phyloP scores from a whole-genome alignment of 1,284 basidiomycete species.

The Xerocomus minutiporus region DNA sequence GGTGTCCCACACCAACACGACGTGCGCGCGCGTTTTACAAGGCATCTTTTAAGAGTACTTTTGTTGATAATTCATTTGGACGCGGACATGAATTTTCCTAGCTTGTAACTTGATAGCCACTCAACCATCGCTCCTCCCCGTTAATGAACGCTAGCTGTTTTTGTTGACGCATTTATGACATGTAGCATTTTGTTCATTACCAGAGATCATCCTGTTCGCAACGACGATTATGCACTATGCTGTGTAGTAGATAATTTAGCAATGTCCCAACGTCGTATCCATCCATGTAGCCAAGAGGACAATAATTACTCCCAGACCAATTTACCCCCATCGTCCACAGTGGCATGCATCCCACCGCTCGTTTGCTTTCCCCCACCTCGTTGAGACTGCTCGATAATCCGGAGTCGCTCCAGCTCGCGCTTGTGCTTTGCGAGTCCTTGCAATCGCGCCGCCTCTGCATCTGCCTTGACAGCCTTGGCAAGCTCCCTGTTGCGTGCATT shows the following conservation, averaged over 20 bases:
- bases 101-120: slow-evolving; percentile 7
- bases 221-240: slow-evolving; percentile 10
- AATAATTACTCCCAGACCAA: slow-evolving; percentile 51
- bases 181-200: slow-evolving; percentile 17
- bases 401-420: slow-evolving; percentile 51
- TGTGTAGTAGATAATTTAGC: slow-evolving; percentile 25
- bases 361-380: slow-evolving; percentile 28
- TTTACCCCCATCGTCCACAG: slow-evolving; percentile 47
- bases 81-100: slow-evolving; percentile 21
- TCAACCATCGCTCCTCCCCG: slow-evolving; percentile 6
- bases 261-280: slow-evolving; percentile 2
- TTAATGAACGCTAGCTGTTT: slow-evolving; percentile 9
- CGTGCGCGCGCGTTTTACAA: slow-evolving; percentile 5
- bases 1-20: slow-evolving; percentile 11
- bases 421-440: slow-evolving; percentile 55
- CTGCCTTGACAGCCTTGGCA: slow-evolving; percentile 52
- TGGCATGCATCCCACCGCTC: slow-evolving; percentile 55
- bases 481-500: slow-evolving; percentile 58
- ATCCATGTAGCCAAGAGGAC: background rate
- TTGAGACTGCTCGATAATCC: slow-evolving; percentile 49
- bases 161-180: slow-evolving; percentile 17
- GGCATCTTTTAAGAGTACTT: slow-evolving; percentile 4
- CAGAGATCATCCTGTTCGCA: slow-evolving; percentile 11
- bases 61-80: slow-evolving; percentile 14
- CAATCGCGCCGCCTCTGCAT: slow-evolving; percentile 49